Base-by-base conservation (phyloP, 768 basidiomycete species). In the Baorangia bicolor region DNA sequence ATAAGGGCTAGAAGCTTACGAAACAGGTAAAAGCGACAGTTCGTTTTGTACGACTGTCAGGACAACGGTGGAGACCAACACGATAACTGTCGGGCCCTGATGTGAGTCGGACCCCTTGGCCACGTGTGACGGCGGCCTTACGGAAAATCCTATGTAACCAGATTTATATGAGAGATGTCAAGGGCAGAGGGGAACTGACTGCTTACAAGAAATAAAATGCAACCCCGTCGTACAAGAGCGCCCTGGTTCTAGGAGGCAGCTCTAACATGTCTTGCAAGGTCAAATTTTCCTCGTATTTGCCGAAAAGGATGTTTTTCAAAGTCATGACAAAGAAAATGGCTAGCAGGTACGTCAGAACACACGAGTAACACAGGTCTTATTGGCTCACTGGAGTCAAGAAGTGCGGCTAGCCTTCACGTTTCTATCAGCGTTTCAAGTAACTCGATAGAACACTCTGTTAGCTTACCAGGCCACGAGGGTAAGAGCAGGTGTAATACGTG, bases 381-480 rank as follows among this genome's bases (percentile, higher is more conserved):
- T 18, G 10, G 35, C 66, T 28, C 25, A 68, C 65, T 66, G 18
- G 64, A 49, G 7, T 65, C 53, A 28, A 56, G 10, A 42, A 67
- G 58, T 16, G 58, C 56, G 23, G 16, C 41, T n/a, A 65, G 10
- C 65, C 65, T 68, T 52, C 9, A 47, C 1, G 2, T 25, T 33
- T 20, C 13, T 13, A 12, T 68, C 35, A 66, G 47, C 38, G 1
- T 35, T 31, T 5, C 27, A 14, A 38, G 21, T 5, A n/a, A 18
- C 9, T 18, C 10, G 7, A 44, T 8, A 2, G 18, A 38, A 43
- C 1, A 14, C 9, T 25, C 25, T 10, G 4, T 41, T 13, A 5
- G 13, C 65, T 51, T 38, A 67, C 65, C 65, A 67, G 23, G 64
- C 59, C n/a, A 48, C 50, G 25, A 67, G 63, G 7, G 64, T 63